These are phyloP conservation scores for Cadophora gregata DNA, from an alignment of 2,329 filamentous ascomycete species.

Conservation along the genomic window DNA sequence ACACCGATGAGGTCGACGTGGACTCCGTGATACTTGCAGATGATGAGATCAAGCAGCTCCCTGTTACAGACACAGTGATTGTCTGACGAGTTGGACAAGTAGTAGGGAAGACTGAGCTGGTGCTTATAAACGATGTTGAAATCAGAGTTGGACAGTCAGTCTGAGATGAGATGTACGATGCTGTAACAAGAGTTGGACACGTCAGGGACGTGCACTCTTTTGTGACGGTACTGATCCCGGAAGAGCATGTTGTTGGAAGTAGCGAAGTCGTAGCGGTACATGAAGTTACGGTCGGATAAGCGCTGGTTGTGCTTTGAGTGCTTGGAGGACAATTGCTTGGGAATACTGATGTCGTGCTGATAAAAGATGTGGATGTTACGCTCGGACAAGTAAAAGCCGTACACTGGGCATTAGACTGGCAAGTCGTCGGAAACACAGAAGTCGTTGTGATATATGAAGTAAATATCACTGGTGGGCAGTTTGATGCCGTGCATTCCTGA, in stretches of 20 bases:
- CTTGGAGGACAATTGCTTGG: not conserved
- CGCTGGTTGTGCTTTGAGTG: not conserved
- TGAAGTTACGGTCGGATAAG: not conserved
- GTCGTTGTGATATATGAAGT: not conserved
- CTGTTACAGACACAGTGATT: slow-evolving; percentile 12
- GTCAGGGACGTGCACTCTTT: slow-evolving; percentile 16
- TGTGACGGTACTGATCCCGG: not conserved
- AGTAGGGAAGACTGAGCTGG: slow-evolving; percentile 16
- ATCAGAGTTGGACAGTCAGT: not conserved
- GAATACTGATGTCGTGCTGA: not conserved
- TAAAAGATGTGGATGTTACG: not conserved
- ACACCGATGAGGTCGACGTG: slow-evolving; percentile 1
- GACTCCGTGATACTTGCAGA: not conserved
- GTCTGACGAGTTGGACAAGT: slow-evolving; percentile 3
- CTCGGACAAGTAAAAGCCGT: slow-evolving; percentile 16
- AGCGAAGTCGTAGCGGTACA: not conserved
- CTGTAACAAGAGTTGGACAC: slow-evolving; percentile 1
- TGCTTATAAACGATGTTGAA: not conserved
- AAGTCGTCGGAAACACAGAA: slow-evolving; percentile 9
- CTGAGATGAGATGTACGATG: not conserved
- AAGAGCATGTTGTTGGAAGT: slow-evolving; percentile 2
- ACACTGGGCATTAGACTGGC: not conserved
- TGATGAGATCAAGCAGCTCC: not conserved
- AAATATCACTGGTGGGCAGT: not conserved
- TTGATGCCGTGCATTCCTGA: slow-evolving; percentile 12